phyloP scores from a whole-genome alignment of 2,329 filamentous ascomycete species.

The Tolypocladium tundrense region DNA sequence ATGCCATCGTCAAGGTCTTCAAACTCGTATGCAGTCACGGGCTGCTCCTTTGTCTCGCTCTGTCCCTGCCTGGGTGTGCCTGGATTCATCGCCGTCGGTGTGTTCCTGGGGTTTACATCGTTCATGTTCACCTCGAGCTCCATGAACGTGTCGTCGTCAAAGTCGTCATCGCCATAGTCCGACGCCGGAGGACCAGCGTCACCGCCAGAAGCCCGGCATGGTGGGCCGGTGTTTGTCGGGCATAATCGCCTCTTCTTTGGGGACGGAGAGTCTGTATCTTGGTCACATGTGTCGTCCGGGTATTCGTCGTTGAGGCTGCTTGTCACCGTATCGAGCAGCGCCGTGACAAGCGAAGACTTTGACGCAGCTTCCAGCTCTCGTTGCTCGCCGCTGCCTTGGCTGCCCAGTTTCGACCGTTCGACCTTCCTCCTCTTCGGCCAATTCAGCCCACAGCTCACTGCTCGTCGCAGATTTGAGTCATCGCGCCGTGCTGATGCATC shows the following conservation, averaged over 20 bases:
- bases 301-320: constrained; percentile 37
- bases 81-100: constrained; percentile 7
- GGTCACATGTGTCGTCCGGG: constrained; percentile 18
- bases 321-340: constrained; percentile 56
- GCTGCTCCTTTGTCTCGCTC: not conserved
- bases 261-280: constrained; percentile 30
- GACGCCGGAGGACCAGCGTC: constrained; percentile 18
- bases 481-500: constrained; percentile 28
- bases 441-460: constrained; percentile 58
- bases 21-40: constrained; percentile 39
- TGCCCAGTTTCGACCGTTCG: constrained; percentile 33
- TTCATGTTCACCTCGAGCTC: constrained; percentile 37
- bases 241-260: constrained; percentile 26
- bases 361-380: constrained; percentile 37
- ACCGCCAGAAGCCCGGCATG: constrained; percentile 7
- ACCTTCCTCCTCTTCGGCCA: constrained; percentile 62
- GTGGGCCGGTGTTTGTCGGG: constrained; percentile 12
- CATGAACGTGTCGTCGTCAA: constrained; percentile 50
- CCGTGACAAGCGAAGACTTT: constrained; percentile 48
- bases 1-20: constrained; percentile 56
- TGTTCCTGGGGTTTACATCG: constrained; percentile 4
- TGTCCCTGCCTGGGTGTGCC: not conserved
- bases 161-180: constrained; percentile 46
- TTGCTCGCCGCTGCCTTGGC: constrained; percentile 19
- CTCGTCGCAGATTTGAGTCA: constrained; percentile 42